Percentiles rank a stretch among this genome's conserved stretches.
These are phyloP conservation scores for Populus nigra DNA, from an alignment of 345 rosid genomes.

Conservation along the genomic window DNA sequence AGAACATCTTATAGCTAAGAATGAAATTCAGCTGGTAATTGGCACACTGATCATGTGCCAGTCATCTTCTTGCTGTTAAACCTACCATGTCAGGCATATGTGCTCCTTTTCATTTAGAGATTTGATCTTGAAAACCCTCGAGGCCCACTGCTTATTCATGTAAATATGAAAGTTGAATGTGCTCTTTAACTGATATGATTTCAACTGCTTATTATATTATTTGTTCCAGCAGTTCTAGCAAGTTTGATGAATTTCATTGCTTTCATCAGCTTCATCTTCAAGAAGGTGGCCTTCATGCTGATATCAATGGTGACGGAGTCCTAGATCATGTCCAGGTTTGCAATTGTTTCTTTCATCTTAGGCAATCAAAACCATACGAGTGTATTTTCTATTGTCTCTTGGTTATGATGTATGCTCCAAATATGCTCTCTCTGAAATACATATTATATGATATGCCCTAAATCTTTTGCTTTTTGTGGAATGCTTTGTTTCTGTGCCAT, in stretches of 20 bases:
- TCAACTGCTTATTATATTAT: not conserved
- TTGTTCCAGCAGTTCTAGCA: constrained; percentile 6
- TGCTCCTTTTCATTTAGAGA: not conserved
- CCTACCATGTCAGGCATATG: not conserved
- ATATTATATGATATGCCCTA: not conserved
- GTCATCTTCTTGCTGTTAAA: not conserved
- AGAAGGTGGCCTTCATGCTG: constrained; percentile 99
- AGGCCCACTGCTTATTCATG: not conserved
- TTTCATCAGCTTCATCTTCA: constrained; percentile 78
- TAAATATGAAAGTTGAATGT: not conserved
- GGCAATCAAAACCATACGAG: not conserved
- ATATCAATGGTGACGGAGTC: constrained; percentile 98
- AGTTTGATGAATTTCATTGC: constrained; percentile 12
- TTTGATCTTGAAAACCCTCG: not conserved
- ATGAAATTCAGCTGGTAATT: not conserved
- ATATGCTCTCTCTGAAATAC: not conserved
- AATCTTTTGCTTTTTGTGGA: not conserved
- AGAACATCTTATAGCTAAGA: not conserved
- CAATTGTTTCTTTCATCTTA: not conserved
- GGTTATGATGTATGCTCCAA: not conserved
- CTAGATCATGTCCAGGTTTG: constrained; percentile 97
- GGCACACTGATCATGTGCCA: not conserved
- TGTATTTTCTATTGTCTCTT: not conserved
- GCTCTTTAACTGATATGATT: not conserved
- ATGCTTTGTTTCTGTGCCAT: not conserved